These are phyloP conservation scores for Tetrahymena elliotti DNA, from an alignment of 73 alveolate genomes.

Conservation along the genomic window DNA sequence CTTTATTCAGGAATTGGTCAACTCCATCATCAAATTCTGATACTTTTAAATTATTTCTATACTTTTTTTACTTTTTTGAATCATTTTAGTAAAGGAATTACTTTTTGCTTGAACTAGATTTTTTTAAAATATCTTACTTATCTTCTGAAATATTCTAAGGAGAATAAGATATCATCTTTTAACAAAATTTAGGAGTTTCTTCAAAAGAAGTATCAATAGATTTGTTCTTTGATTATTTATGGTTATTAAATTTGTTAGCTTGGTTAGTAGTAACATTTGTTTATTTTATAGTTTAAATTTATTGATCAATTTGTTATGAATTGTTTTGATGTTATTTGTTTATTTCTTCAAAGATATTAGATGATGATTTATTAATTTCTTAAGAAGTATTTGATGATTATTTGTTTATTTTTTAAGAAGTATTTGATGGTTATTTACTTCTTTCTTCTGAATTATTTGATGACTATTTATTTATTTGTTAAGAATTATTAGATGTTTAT, in stretches of 20 bases:
- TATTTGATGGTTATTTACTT: not conserved
- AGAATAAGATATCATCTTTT: not conserved
- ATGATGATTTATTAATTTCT: too few relatives aligned
- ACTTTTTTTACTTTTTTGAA: not conserved
- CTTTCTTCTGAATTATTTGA: too few relatives aligned
- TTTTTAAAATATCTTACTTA: not conserved
- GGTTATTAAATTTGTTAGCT: too few relatives aligned
- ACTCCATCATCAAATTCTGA: not conserved
- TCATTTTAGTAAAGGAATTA: not conserved
- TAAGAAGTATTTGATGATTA: too few relatives aligned
- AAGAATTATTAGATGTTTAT: too few relatives aligned
- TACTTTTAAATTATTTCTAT: not conserved
- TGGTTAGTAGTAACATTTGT: too few relatives aligned
- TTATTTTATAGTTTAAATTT: too few relatives aligned
- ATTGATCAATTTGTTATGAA: too few relatives aligned
- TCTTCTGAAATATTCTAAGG: not conserved
- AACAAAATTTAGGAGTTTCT: not conserved
- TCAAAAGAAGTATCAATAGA: not conserved
- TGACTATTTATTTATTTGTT: too few relatives aligned
- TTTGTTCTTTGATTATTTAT: too few relatives aligned
- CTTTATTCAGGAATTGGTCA: not conserved
- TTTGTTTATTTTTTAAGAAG: not conserved
- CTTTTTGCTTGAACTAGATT: not conserved
- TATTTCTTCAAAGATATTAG: too few relatives aligned
- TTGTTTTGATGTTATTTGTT: too few relatives aligned